Base-by-base conservation (phyloP, 2,329 filamentous ascomycete genomes). In the Plenodomus biglobosus region DNA sequence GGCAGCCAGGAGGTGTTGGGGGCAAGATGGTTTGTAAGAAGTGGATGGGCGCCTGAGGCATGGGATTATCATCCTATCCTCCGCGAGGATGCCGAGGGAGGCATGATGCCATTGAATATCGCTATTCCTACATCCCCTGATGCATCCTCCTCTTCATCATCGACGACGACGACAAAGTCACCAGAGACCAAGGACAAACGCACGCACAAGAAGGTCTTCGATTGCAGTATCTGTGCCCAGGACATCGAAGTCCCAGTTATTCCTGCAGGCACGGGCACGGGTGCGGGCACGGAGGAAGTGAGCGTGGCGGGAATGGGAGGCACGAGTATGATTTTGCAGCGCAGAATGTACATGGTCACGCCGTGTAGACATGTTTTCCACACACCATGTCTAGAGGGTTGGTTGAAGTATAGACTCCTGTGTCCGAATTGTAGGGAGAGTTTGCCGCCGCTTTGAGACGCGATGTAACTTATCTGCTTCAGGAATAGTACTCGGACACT, bases 331-430 rank as follows among this genome's bases (percentile, higher is more conserved):
- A 82, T 96, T 46, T 78, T 97, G 58, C 88, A 88, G 24, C 79
- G 92, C 52, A 82, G 92, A 41, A 80, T 83, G 60, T 97, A 97
- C 74, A 99, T 99, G 94, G 90, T 97, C 18, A 99, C 94, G 48
- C 94, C 94, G 40, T 99, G 94, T 72, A 79, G 92, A 46, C 94
- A 99, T 75, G 91, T 97, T 40, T 99, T 99, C 70, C 94, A 99
- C 69, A 94, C 86, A 47, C 78, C 81, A 24, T 99, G 94, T 72
- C 75, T 99, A 59, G 92, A 97, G 74, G 91, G 90, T 34, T 97
- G 94, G 94, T 94, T 99, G 88, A 82, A 89, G 67, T 91, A 95
- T 70, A 78, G 92, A 48, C 73, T 99, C 64, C 90, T 96, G 75
- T 99, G 94, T 74, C 94, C 94, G 1, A 96, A 96, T 58, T 97